Evolutionary conservation across 2,329 filamentous ascomycete genomes (phyloP).

Genomic region (Cordyceps cateniannulata): DNA sequence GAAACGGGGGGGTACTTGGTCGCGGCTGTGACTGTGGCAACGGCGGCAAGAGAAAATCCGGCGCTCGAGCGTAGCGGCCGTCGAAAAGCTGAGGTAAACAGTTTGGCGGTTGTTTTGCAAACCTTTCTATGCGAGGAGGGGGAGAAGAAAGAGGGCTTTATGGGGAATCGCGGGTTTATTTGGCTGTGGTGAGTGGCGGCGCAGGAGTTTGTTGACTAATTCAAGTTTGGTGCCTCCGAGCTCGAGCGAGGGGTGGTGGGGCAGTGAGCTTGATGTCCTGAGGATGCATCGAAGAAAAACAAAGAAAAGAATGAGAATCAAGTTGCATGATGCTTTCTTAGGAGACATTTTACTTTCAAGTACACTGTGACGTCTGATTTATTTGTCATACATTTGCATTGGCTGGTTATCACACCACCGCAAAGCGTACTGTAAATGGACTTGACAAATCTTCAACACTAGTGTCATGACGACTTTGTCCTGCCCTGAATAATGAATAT

Average conservation of each 20-base stretch:
- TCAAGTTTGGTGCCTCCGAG: slow-evolving; percentile 6
- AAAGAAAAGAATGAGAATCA: background rate
- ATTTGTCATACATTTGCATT: no score
- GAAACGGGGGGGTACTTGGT: slow-evolving; percentile 1
- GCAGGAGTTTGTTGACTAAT: slow-evolving; percentile 12
- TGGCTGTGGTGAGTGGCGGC: background rate
- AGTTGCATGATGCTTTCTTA: no score
- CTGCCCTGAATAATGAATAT: no score
- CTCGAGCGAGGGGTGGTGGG: slow-evolving; percentile 10
- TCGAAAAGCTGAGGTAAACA: slow-evolving; percentile 82
- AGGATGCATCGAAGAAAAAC: background rate
- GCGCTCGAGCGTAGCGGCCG: slow-evolving; percentile 70
- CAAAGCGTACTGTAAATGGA: no score
- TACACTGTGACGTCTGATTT: no score
- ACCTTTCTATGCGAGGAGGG: background rate
- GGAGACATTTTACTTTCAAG: no score
- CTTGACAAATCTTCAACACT: no score
- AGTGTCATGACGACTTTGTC: no score
- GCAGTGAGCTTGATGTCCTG: background rate
- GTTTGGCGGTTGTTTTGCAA: slow-evolving; percentile 57
- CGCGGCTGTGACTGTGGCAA: slow-evolving; percentile 44
- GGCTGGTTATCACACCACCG: no score
- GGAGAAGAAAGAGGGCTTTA: slow-evolving; percentile 8
- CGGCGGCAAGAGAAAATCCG: slow-evolving; percentile 66
- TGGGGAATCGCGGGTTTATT: slow-evolving; percentile 4